These are phyloP conservation scores for Lipomyces yamanashiensis DNA, from an alignment of 805 yeast genomes.

Conservation along the genomic window DNA sequence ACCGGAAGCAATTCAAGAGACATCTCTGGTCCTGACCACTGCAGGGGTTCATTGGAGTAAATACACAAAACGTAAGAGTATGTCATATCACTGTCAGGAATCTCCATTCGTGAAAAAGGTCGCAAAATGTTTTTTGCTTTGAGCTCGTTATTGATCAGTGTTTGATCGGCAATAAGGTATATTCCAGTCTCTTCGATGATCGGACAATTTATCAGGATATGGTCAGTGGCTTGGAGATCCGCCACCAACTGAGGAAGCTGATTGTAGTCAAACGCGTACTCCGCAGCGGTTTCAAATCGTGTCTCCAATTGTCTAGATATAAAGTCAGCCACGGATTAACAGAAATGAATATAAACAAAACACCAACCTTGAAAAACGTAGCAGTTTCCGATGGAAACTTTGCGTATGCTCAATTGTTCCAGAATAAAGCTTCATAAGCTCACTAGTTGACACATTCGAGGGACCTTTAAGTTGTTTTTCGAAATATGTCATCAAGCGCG, in stretches of 20 bases:
- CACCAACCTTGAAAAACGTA: slow-evolving; percentile 64
- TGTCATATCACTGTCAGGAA: slow-evolving; percentile 19
- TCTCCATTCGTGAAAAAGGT: slow-evolving; percentile 19
- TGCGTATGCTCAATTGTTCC: slow-evolving; percentile 49
- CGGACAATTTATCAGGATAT: slow-evolving; percentile 77
- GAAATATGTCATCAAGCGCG: slow-evolving; percentile 70
- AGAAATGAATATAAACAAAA: neutral
- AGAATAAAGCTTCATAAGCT: slow-evolving; percentile 57
- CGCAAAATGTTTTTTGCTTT: slow-evolving; percentile 25
- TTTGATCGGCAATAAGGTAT: slow-evolving; percentile 77
- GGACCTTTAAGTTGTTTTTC: slow-evolving; percentile 74
- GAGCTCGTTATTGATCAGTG: slow-evolving; percentile 38
- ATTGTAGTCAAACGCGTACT: slow-evolving; percentile 45
- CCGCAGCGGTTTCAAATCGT: slow-evolving; percentile 72
- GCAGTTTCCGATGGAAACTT: slow-evolving; percentile 72
- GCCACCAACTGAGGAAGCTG: slow-evolving; percentile 57
- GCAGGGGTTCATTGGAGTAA: slow-evolving; percentile 80
- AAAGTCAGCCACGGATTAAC: neutral
- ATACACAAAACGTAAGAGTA: slow-evolving; percentile 43
- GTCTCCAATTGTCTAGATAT: slow-evolving; percentile 51
- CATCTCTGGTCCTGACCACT: slow-evolving; percentile 85
- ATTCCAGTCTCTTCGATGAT: slow-evolving; percentile 73
- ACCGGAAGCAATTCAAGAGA: slow-evolving; percentile 49
- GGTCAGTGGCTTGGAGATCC: slow-evolving; percentile 65
- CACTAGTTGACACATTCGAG: slow-evolving; percentile 47